Percentiles rank a stretch among this genome's conserved stretches.
Evolutionary conservation across 768 basidiomycete species (phyloP).

Genomic region (Hemileccinum impolitum): DNA sequence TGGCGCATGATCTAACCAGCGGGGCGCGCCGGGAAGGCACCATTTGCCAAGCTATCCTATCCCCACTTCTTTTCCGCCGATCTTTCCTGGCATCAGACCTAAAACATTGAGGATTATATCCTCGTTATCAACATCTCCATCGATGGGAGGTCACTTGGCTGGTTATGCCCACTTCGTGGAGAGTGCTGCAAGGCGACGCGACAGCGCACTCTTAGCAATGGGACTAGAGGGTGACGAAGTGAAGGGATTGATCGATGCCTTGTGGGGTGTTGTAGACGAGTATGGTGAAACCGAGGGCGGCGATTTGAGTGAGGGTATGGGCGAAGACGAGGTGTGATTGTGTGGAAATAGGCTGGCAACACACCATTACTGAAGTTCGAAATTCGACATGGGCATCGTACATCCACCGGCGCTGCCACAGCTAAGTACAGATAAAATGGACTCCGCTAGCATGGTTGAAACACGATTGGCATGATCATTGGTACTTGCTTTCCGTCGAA

Average conservation of each 20-base stretch:
- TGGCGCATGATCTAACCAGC: conserved; percentile 4
- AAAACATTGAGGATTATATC: conserved; percentile 35
- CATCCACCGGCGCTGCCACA: too few species aligned
- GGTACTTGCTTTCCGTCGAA: too few species aligned
- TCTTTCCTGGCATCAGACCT: conserved; percentile 31
- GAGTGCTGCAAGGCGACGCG: conserved; percentile 38
- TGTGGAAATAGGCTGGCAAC: not conserved
- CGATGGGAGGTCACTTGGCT: conserved; percentile 41
- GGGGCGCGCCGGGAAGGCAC: conserved; percentile 32
- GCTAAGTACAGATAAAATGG: too few species aligned
- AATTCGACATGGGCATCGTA: too few species aligned
- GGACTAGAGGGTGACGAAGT: conserved; percentile 57
- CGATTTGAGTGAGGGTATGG: conserved; percentile 16
- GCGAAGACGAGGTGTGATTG: conserved; percentile 19
- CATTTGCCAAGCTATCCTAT: conserved; percentile 54
- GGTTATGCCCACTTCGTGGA: conserved; percentile 53
- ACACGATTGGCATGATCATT: too few species aligned
- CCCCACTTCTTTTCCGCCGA: conserved; percentile 55
- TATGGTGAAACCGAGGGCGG: conserved; percentile 31
- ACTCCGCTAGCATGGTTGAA: too few species aligned
- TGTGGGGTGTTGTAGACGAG: conserved; percentile 58
- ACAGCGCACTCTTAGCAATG: conserved; percentile 31
- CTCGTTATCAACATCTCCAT: conserved; percentile 42
- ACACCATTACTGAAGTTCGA: too few species aligned
- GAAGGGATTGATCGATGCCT: conserved; percentile 49